These are phyloP conservation scores for Cryptococcus sp. DNA, from an alignment of 1,284 basidiomycete genomes.

Conservation along the genomic window DNA sequence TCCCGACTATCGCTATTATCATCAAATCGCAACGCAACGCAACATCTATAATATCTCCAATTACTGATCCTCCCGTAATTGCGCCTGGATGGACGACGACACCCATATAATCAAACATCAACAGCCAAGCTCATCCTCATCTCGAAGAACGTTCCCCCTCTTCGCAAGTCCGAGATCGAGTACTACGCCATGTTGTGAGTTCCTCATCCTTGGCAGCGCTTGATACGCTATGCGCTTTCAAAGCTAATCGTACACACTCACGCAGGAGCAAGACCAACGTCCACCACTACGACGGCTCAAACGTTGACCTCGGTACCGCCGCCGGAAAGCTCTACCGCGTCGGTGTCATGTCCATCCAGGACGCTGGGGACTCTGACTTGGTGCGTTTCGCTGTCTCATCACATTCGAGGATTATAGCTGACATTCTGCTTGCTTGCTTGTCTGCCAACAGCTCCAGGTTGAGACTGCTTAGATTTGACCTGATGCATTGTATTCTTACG, in stretches of 20 bases:
- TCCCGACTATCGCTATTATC: not conserved
- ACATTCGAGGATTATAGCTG: not conserved
- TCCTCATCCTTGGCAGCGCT: no score
- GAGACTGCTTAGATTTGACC: slow-evolving; percentile 40
- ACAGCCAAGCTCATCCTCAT: slow-evolving; percentile 98
- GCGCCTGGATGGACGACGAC: slow-evolving; percentile 21
- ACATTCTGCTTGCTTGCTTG: not conserved
- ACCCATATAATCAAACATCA: not conserved
- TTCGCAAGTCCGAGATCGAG: slow-evolving; percentile 99
- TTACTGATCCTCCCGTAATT: slow-evolving; percentile 19
- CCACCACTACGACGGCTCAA: slow-evolving; percentile 95
- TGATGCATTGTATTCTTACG: slow-evolving; percentile 45
- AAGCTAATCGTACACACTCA: not conserved
- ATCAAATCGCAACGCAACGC: slow-evolving; percentile 4
- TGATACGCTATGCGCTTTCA: not conserved
- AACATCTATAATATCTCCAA: not conserved
- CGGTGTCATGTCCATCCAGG: slow-evolving; percentile 96
- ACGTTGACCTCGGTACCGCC: slow-evolving; percentile 97
- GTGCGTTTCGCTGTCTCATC: slow-evolving; percentile 44
- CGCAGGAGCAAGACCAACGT: slow-evolving; percentile 83
- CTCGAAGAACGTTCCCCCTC: slow-evolving; percentile 97
- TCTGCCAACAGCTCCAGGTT: slow-evolving; percentile 37
- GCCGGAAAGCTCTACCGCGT: slow-evolving; percentile 99
- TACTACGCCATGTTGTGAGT: slow-evolving; percentile 96
- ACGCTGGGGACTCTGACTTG: slow-evolving; percentile 97